Evolutionary conservation across 164 flowering plant genomes (phyloP).

Genomic region (Platanus orientalis): DNA sequence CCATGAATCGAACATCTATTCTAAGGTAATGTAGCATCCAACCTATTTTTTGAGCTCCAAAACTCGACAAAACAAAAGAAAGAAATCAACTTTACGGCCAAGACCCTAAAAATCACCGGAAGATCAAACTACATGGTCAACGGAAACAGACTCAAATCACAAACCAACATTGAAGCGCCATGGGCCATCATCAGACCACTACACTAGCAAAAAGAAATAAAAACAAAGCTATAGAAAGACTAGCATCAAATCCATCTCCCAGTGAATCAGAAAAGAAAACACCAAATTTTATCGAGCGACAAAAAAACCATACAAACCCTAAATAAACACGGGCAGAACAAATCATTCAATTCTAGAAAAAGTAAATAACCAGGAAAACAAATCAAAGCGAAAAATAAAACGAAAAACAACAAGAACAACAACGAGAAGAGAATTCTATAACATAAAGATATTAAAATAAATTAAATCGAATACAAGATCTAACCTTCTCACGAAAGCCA

Average conservation of each 20-base stretch:
- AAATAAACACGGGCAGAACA: background rate
- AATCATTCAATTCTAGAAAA: background rate
- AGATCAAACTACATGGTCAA: background rate
- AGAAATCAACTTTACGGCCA: too few species aligned
- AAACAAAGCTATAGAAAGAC: background rate
- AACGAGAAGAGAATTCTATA: too few species aligned
- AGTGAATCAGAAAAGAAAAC: background rate
- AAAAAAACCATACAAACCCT: background rate
- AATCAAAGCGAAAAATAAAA: background rate
- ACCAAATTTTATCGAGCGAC: background rate
- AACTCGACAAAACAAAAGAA: background rate
- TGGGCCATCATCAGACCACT: background rate
- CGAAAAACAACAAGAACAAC: background rate
- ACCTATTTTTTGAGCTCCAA: background rate
- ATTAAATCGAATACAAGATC: slow-evolving; percentile 10
- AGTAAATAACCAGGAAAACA: background rate
- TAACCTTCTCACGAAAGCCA: background rate
- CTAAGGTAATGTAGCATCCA: background rate
- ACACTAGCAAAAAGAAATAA: background rate
- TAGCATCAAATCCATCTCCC: background rate
- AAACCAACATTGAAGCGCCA: background rate
- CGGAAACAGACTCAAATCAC: background rate
- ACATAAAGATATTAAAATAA: background rate
- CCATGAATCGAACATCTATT: background rate
- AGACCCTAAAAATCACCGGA: background rate